These are phyloP conservation scores for Venturia asperata DNA, from an alignment of 2,329 filamentous ascomycete genomes.

Conservation along the genomic window DNA sequence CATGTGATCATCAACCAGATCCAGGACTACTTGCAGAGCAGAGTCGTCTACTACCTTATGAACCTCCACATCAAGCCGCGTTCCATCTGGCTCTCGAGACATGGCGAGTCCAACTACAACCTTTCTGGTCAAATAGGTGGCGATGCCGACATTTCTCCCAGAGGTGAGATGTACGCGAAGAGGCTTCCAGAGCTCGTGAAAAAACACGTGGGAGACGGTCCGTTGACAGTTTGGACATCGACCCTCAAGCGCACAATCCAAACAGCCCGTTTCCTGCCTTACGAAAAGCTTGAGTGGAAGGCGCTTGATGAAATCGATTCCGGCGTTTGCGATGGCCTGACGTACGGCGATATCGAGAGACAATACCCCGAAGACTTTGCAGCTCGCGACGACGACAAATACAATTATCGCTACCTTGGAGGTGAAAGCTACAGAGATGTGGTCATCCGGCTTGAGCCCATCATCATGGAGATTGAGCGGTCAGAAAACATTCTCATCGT, in stretches of 20 bases:
- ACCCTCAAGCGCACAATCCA: slow-evolving; percentile 81
- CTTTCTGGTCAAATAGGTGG: slow-evolving; percentile 86
- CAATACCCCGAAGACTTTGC: slow-evolving; percentile 89
- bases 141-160: slow-evolving; percentile 76
- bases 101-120: slow-evolving; percentile 93
- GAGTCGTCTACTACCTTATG: slow-evolving; percentile 97
- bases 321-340: slow-evolving; percentile 92
- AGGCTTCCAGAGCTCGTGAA: slow-evolving; percentile 78
- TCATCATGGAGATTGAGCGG: slow-evolving; percentile 98
- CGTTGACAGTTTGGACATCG: slow-evolving; percentile 67
- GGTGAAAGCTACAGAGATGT: slow-evolving; percentile 96
- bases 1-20: slow-evolving; percentile 98
- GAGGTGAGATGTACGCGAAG: slow-evolving; percentile 79
- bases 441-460: slow-evolving; percentile 93
- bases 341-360: slow-evolving; percentile 90
- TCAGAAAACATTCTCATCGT: slow-evolving; percentile 97
- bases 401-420: slow-evolving; percentile 97
- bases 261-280: slow-evolving; percentile 79
- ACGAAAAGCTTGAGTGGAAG: slow-evolving; percentile 97
- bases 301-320: slow-evolving; percentile 95
- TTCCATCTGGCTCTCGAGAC: slow-evolving; percentile 92
- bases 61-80: slow-evolving; percentile 95
- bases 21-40: slow-evolving; percentile 90
- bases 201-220: slow-evolving; percentile 72
- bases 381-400: slow-evolving; percentile 95